Conservation (phyloP, 192 early-diverging fungal genomes). For the Umbelopsis ramanniana region DNA sequence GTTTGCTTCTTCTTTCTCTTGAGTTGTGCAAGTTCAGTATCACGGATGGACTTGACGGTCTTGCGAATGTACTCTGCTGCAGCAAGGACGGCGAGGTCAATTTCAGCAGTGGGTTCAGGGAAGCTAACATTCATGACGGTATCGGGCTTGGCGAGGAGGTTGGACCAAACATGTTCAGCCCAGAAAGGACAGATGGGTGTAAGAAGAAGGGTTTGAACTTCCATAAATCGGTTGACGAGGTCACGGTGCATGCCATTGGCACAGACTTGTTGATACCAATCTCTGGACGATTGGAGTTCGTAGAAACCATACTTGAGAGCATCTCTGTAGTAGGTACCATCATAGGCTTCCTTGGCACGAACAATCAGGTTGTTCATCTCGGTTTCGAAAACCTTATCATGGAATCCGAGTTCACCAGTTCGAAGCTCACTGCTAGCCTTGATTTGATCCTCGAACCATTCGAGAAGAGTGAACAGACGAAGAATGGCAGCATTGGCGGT, state of each 20-base stretch:
- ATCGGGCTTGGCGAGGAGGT: conserved; percentile 72
- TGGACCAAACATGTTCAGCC: conserved; percentile 89
- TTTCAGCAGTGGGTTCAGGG: conserved; percentile 52
- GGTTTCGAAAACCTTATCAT: conserved; percentile 89
- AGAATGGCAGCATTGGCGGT: conserved; percentile 96
- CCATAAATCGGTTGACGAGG: conserved; percentile 82
- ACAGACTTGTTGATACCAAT: conserved; percentile 81
- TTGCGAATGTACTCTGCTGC: conserved; percentile 82
- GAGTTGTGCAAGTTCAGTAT: conserved; percentile 71
- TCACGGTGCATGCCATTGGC: conserved; percentile 84
- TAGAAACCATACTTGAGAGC: conserved; percentile 91
- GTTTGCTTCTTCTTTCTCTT: conserved; percentile 82
- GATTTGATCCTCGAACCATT: conserved; percentile 84
- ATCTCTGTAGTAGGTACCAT: conserved; percentile 86
- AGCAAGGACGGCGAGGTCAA: conserved; percentile 74
- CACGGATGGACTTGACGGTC: conserved; percentile 75
- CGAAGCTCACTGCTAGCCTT: conserved; percentile 51
- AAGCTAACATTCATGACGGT: conserved; percentile 68
- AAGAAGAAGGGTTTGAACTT: conserved; percentile 83
- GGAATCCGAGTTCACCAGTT: conserved; percentile 64
- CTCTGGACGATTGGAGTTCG: conserved; percentile 84
- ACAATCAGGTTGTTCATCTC: conserved; percentile 82
- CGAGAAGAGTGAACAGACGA: conserved; percentile 84
- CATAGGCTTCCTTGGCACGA: conserved; percentile 74
- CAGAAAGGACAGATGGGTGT: conserved; percentile 93